These are phyloP conservation scores for Chlamydomonas sphaeroides DNA, from an alignment of 139 green algal species.

Conservation along the genomic window DNA sequence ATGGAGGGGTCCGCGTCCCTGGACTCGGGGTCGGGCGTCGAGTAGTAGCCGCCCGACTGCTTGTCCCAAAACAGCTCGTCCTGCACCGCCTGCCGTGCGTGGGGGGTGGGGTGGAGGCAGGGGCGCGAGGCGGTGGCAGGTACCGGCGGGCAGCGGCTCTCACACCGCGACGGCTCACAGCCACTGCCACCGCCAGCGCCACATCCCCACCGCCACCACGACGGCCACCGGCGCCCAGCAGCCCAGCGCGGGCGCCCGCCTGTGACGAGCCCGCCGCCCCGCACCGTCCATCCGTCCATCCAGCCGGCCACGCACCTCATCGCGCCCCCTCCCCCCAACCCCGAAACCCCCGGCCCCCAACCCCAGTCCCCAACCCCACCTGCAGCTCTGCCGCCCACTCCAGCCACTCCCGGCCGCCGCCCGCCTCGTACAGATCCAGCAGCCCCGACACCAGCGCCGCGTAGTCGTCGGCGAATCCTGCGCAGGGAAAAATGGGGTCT, in stretches of 20 bases:
- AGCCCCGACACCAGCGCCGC: constrained; percentile 76
- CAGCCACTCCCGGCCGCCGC: constrained; percentile 77
- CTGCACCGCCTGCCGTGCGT: constrained; percentile 16
- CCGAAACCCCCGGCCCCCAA: neutral
- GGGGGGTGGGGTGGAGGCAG: no score
- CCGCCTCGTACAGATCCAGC: constrained; percentile 83
- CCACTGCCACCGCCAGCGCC: no score
- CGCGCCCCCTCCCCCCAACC: neutral
- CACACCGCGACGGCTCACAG: no score
- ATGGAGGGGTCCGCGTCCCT: constrained; percentile 65
- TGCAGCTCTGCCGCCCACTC: constrained; percentile 86
- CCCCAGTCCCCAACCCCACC: neutral
- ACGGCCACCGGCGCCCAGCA: no score
- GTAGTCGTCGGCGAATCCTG: constrained; percentile 87
- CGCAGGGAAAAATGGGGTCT: no score
- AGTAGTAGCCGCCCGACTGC: constrained; percentile 76
- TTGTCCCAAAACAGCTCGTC: constrained; percentile 88
- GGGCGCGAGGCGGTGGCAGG: no score
- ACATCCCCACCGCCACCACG: no score
- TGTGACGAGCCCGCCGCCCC: no score
- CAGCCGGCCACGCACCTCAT: no score
- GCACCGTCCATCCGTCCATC: no score
- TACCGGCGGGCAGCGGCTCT: no score
- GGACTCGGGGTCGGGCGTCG: constrained; percentile 42
- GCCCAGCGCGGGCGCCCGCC: no score